Evolutionary conservation across 169 alveolate species (phyloP).

Genomic region (Perkinsus olseni): DNA sequence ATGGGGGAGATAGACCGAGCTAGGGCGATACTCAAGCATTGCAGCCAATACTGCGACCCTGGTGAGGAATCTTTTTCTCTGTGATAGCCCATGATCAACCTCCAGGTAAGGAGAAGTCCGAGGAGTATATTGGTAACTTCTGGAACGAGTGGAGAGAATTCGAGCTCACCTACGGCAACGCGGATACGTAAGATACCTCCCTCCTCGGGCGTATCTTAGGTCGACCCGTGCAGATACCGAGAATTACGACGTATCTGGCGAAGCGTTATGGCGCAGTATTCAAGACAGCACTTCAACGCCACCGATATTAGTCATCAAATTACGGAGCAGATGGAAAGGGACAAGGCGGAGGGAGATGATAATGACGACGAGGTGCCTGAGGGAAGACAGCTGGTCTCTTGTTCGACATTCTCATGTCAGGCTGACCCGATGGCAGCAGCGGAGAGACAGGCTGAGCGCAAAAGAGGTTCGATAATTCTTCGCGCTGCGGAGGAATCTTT

Average conservation of each 20-base stretch:
- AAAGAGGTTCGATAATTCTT: background rate
- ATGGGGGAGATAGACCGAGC: slow-evolving; percentile 74
- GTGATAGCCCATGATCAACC: background rate
- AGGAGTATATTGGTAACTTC: background rate
- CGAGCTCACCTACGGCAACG: slow-evolving; percentile 66
- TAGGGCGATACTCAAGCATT: slow-evolving; percentile 57
- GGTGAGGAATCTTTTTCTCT: slow-evolving; percentile 18
- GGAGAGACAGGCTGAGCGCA: background rate
- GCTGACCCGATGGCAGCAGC: background rate
- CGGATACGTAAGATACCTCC: slow-evolving; percentile 34
- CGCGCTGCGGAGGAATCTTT: background rate
- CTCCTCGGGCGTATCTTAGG: background rate
- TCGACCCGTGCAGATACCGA: background rate
- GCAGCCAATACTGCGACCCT: slow-evolving; percentile 63
- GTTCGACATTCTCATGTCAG: background rate
- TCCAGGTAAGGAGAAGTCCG: background rate
- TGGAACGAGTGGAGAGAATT: slow-evolving; percentile 61
- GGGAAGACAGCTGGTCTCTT: background rate
- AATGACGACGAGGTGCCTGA: background rate
- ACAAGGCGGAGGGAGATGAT: background rate
- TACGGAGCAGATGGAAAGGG: background rate
- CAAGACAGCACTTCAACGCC: background rate
- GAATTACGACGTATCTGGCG: background rate
- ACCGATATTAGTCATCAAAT: background rate
- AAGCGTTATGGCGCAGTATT: background rate